These are phyloP conservation scores for Hortiboletus campestris DNA, from an alignment of 768 basidiomycete species.

Conservation along the genomic window DNA sequence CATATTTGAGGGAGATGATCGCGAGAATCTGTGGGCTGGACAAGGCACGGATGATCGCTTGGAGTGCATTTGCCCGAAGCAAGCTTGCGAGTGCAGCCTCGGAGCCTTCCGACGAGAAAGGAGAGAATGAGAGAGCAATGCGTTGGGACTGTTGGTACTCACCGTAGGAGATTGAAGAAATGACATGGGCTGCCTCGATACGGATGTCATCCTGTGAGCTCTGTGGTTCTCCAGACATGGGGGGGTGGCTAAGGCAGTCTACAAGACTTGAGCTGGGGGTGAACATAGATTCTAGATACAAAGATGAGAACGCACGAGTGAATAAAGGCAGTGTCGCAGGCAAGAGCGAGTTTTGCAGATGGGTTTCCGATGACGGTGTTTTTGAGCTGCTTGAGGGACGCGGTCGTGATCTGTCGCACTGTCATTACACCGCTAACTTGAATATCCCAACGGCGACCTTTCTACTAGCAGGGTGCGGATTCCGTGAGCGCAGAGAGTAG, in stretches of 20 bases:
- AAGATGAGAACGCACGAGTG: conserved; percentile 41
- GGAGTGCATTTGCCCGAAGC: conserved; percentile 54
- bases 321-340: conserved; percentile 55
- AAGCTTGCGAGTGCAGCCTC: conserved; percentile 57
- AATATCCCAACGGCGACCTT: neutral
- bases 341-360: conserved; percentile 59
- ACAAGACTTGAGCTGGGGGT: conserved; percentile 49
- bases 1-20: conserved; percentile 43
- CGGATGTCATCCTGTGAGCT: conserved; percentile 51
- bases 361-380: conserved; percentile 81
- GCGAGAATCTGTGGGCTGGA: conserved; percentile 40
- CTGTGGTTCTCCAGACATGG: conserved; percentile 32
- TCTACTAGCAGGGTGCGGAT: neutral
- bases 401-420: conserved; percentile 28
- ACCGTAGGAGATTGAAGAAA: conserved; percentile 75
- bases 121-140: neutral
- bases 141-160: neutral
- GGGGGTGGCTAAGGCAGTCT: conserved; percentile 51
- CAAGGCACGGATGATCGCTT: conserved; percentile 62
- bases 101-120: conserved; percentile 45
- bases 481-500: neutral
- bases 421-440: conserved; percentile 18
- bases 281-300: neutral
- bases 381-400: conserved; percentile 61
- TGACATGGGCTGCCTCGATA: conserved; percentile 71